A percentile compares a stretch with the other conserved stretches of the same genome.
Evolutionary conservation across 2,329 filamentous ascomycete genomes (phyloP).

Genomic region (Rugonectria rugulosa): DNA sequence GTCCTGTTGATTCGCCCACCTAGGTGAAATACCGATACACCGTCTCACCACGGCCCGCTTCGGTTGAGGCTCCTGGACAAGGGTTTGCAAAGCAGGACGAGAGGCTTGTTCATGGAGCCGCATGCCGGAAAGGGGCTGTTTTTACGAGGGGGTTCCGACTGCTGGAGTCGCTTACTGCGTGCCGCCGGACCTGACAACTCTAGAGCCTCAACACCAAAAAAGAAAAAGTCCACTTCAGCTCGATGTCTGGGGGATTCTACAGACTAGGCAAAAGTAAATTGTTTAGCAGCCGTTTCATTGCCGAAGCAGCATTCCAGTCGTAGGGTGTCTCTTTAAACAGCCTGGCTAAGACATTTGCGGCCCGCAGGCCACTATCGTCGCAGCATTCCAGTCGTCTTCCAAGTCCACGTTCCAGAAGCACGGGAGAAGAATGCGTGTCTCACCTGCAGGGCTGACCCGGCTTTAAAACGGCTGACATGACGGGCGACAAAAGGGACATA

Average conservation of each 20-base stretch:
- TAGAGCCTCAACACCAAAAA: too few species aligned
- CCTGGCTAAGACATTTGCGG: background rate
- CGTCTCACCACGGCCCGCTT: conserved; percentile 9
- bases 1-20: conserved; percentile 8
- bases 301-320: background rate
- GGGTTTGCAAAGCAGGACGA: background rate
- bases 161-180: too few species aligned
- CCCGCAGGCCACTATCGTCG: background rate
- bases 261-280: background rate
- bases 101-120: background rate
- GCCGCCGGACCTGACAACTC: too few species aligned
- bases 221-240: background rate
- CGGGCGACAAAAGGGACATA: background rate
- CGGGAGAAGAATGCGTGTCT: conserved; percentile 5
- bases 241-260: background rate
- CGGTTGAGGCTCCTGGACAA: conserved; percentile 6
- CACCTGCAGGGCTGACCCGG: background rate
- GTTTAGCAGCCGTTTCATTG: background rate
- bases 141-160: too few species aligned
- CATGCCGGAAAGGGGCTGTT: background rate
- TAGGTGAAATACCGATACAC: conserved; percentile 12
- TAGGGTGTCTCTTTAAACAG: background rate
- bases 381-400: background rate
- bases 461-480: conserved; percentile 3
- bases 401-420: conserved; percentile 17